Evolutionary conservation across 1,284 basidiomycete species (phyloP), one percentile per base, ranked within the genome.

Genomic region (Rhodotorula sp.): DNA sequence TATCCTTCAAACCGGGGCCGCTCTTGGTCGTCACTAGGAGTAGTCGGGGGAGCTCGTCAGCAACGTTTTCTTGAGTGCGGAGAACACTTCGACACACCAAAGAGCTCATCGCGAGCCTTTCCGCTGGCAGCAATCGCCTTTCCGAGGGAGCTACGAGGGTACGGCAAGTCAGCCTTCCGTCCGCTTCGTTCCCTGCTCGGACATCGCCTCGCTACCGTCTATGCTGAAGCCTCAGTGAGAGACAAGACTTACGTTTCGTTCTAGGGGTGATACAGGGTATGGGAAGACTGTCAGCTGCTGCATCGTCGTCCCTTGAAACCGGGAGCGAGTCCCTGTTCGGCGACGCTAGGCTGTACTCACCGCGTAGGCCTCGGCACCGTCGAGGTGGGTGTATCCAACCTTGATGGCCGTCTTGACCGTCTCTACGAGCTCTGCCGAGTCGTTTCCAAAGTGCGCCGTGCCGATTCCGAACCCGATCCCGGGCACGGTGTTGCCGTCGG

Each of bases 41-140:
- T 33, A 33, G 33, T 33, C 33, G 26, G 4, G 46, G 22, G 15
- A 48, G 6, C 4, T 48, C 12, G 46, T 24, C 4, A 1, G 8
- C 26, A 18, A 8, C 1, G 24, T 18, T 2, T 29, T 26, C 29
- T 37, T 15, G 10, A 7, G 18, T 7, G 48, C 24, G 2, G 5
- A 24, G 20, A 44, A 12, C 26, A n/a, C 6, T n/a, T 10, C 3
- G 20, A 70, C 69, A 29, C 22, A 73, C 91, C 82, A 79, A 83
- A 91, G 10, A 91, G 79, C 67, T 85, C 82, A 0, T 83, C 83
- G 57, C 87, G 85, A 24, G 83, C 82, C 44, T 85, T 84, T 29
- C 85, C 85, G 8, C 86, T 84, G 30, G 81, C 81, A 45, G 83
- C 81, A 54, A 87, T 81, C 2, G 85, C 87, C 48, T 80, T 76